Base-by-base conservation (phyloP, 2,329 filamentous ascomycete genomes). In the Ceratocystis lukuohia region DNA sequence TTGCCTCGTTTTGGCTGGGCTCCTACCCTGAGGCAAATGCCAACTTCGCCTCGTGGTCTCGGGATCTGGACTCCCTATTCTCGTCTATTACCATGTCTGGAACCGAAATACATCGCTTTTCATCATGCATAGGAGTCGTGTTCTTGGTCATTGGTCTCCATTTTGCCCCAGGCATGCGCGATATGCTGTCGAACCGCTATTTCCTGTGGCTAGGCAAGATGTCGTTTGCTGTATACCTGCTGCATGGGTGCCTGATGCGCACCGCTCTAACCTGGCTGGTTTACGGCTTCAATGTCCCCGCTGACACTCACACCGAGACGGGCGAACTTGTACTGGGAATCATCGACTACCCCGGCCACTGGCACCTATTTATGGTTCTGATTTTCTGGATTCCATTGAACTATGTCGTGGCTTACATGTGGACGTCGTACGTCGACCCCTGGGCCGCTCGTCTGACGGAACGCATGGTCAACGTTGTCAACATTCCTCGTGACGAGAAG, bases 161-260 rank as follows among this genome's bases (percentile, higher is more conserved):
- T 70, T 80, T 82, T 70, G 83, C 80, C 0, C 77, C 78, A 0
- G 72, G 74, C 33, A 74, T 81, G 37, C 83, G 84, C 68, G 77
- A 77, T 63, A 69, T 81, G 0, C 77, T 87, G 2, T 82, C 81
- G 3, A 80, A 79, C 67, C 79, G 78, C 41, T 77, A 79, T 65
- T 79, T 87, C 56, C 77, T 84, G 57, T 87, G 83, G 79, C 79
- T 87, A 12, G 84, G 84, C 57, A 82, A 82, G 71, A 80, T 86
- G 74, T 84, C 81, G 57, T 86, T 86, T 70, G 83, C 84, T 1
- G 81, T 87, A 15, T 87, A 87, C 70, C 78, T 87, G 5, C 74
- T 87, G 22, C 84, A 87, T 73, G 84, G 84, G 53, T 80, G 81
- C 0, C 76, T 87, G 37, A 79, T 86, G 70, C 80, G 84, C 66